These are phyloP conservation scores for Lactarius trivialis DNA, from an alignment of 768 basidiomycete genomes.

Conservation along the genomic window DNA sequence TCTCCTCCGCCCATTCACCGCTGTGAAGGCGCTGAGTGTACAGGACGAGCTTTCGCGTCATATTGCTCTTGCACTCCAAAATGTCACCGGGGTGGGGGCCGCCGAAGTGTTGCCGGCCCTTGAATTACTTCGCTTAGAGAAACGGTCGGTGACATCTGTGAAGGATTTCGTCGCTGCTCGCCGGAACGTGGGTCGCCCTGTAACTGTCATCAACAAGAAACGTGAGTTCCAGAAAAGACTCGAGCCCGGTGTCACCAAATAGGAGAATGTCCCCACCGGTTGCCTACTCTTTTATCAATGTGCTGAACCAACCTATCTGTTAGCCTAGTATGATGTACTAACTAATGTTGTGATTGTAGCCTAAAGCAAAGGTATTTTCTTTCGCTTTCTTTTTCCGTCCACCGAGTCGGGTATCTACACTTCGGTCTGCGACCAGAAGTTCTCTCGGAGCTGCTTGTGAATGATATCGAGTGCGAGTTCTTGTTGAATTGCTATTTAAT, in stretches of 20 bases:
- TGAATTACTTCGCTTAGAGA: neutral
- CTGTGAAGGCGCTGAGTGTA: neutral
- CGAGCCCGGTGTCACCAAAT: neutral
- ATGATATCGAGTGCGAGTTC: too few species aligned
- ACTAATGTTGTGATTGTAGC: too few species aligned
- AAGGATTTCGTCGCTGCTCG: neutral
- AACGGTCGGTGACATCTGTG: neutral
- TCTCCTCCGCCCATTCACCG: neutral
- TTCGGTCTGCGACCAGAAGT: too few species aligned
- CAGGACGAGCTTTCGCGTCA: neutral
- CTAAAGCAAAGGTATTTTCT: too few species aligned
- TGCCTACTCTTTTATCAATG: neutral
- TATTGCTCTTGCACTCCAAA: neutral
- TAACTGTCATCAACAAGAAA: neutral
- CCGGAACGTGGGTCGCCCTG: neutral
- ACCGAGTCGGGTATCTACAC: too few species aligned
- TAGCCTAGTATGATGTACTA: too few species aligned
- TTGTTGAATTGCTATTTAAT: too few species aligned
- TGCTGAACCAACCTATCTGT: neutral
- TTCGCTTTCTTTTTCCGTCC: too few species aligned
- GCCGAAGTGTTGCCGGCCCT: neutral
- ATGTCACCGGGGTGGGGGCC: neutral
- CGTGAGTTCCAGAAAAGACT: neutral
- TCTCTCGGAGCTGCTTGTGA: too few species aligned
- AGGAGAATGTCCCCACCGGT: neutral